Evolutionary conservation across 106 monocot genomes (phyloP).

Genomic region (Acorus gramineus): DNA sequence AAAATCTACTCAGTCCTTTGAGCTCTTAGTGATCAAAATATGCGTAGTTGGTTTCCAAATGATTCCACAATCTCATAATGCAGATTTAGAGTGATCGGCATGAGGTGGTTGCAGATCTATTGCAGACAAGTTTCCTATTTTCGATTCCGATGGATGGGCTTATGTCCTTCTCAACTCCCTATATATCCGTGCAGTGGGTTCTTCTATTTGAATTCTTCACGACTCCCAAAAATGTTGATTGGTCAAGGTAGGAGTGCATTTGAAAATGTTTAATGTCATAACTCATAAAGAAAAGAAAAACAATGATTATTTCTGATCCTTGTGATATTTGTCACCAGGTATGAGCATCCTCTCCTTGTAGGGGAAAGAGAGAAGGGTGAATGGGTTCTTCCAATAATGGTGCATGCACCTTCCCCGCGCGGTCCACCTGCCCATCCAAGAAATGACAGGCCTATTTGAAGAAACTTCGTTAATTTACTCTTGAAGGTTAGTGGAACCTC

Average conservation of each 20-base stretch:
- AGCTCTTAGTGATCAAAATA: no score
- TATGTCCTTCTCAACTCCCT: slow-evolving; percentile 79
- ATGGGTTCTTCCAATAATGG: slow-evolving; percentile 89
- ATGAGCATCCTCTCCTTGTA: slow-evolving; percentile 87
- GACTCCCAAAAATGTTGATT: slow-evolving; percentile 57
- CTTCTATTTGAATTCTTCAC: slow-evolving; percentile 96
- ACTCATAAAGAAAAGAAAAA: no score
- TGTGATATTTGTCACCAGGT: slow-evolving; percentile 26
- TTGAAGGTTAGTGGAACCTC: slow-evolving; percentile 28
- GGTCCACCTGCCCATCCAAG: slow-evolving; percentile 31
- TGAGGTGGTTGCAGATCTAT: slow-evolving; percentile 82
- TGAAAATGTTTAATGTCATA: not conserved
- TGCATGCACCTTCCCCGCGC: slow-evolving; percentile 68
- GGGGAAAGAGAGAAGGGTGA: slow-evolving; percentile 86
- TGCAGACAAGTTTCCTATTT: slow-evolving; percentile 89
- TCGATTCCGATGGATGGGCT: slow-evolving; percentile 95
- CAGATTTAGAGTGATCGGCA: slow-evolving; percentile 92
- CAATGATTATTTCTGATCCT: no score
- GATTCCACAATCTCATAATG: not conserved
- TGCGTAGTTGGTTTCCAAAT: no score
- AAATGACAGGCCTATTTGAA: slow-evolving; percentile 46
- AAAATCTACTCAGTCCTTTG: no score
- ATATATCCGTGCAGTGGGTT: slow-evolving; percentile 80
- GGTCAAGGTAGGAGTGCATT: slow-evolving; percentile 39
- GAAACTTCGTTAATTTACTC: slow-evolving; percentile 36